phyloP scores from a whole-genome alignment of 257 asterid species.

The Fraxinus americana region DNA sequence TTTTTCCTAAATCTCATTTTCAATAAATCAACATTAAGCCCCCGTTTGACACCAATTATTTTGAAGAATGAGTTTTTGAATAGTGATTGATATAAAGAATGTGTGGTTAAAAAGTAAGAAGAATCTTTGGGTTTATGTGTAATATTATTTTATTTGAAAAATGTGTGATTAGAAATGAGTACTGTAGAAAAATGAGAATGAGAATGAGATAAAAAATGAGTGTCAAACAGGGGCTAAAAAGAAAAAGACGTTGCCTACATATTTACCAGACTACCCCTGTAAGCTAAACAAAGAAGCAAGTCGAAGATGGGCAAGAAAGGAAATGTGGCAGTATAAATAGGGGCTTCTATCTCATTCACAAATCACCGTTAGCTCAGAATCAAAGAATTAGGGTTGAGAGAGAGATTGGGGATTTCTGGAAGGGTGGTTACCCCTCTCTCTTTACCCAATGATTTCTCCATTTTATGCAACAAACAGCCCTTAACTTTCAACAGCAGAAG shows the following conservation, averaged over 20 bases:
- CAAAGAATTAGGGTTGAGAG: slow-evolving; percentile 25
- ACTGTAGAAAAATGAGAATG: no score
- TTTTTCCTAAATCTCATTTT: no score
- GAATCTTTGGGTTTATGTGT: no score
- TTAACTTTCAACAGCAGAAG: neutral
- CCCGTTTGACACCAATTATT: no score
- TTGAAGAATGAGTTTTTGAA: no score
- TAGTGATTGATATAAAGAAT: no score
- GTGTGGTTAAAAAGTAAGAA: no score
- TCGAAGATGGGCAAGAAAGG: slow-evolving; percentile 19
- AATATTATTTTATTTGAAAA: no score
- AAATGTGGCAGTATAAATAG: neutral
- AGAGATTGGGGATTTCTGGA: slow-evolving; percentile 21
- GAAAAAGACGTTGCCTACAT: neutral
- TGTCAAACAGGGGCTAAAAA: no score
- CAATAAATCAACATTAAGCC: no score
- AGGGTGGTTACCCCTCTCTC: slow-evolving; percentile 24
- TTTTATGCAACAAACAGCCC: slow-evolving; percentile 29
- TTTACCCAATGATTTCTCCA: slow-evolving; percentile 15
- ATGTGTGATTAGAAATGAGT: no score
- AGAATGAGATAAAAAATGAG: no score
- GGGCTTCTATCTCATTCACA: neutral
- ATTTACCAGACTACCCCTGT: neutral
- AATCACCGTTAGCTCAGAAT: slow-evolving; percentile 24
- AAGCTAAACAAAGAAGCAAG: neutral